Conservation (phyloP, 83 land plant species). For the Picea abies region DNA sequence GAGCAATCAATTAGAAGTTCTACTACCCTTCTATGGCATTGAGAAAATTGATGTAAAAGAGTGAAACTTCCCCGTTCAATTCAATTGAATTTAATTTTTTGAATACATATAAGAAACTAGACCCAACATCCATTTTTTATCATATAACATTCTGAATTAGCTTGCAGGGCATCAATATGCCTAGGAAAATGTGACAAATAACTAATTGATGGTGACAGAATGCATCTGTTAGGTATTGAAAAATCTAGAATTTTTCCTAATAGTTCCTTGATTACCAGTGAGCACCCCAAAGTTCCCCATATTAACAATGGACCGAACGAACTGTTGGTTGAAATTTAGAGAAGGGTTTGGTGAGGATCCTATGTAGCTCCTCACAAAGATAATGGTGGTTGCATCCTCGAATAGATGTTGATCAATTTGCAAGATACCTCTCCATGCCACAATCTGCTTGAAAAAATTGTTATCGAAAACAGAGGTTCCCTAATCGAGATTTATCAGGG, state of each 20-base stretch:
- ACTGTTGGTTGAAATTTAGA: slow-evolving; percentile 13
- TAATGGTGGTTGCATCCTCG: slow-evolving; percentile 25
- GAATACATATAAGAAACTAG: too few relatives aligned
- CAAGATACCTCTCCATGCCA: slow-evolving; percentile 37
- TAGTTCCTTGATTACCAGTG: slow-evolving; percentile 26
- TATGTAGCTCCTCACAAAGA: slow-evolving; percentile 28
- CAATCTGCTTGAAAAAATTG: slow-evolving; percentile 41
- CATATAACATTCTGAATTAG: too few relatives aligned
- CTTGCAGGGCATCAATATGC: too few relatives aligned
- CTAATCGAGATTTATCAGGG: slow-evolving; percentile 37
- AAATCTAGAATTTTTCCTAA: slow-evolving; percentile 34
- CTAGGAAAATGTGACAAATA: too few relatives aligned
- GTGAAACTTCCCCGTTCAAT: too few relatives aligned
- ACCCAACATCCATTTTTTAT: too few relatives aligned
- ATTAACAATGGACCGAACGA: slow-evolving; percentile 32
- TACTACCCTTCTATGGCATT: too few relatives aligned
- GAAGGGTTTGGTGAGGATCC: background rate
- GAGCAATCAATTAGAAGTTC: too few relatives aligned
- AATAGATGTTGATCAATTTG: slow-evolving; percentile 55
- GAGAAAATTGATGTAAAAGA: too few relatives aligned
- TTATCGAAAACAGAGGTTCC: slow-evolving; percentile 38
- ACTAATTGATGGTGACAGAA: too few relatives aligned
- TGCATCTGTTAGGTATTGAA: background rate
- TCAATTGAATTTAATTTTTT: too few relatives aligned
- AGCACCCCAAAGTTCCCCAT: slow-evolving; percentile 39